Evolutionary conservation across 345 rosid species (phyloP).

Genomic region (Lumnitzera racemosa): DNA sequence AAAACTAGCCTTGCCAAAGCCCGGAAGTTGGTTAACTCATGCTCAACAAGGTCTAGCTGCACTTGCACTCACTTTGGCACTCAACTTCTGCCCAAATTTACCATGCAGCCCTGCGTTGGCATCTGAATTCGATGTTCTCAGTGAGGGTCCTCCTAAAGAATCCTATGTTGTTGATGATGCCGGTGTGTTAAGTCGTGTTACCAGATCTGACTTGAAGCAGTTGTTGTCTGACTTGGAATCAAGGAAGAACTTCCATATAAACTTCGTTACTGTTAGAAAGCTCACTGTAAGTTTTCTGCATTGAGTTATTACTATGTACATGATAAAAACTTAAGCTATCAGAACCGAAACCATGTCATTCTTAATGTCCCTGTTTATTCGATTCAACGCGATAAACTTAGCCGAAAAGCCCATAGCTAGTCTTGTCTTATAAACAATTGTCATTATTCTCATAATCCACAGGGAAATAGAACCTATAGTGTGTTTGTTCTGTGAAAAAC

Average conservation of each 20-base stretch:
- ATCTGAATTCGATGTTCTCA: slow-evolving; percentile 82
- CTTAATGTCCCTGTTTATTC: no score
- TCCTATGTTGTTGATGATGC: slow-evolving; percentile 85
- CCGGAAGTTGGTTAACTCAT: slow-evolving; percentile 43
- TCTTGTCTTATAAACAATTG: no score
- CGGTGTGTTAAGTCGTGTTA: slow-evolving; percentile 85
- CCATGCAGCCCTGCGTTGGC: slow-evolving; percentile 54
- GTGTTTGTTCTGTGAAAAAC: no score
- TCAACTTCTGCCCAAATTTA: slow-evolving; percentile 60
- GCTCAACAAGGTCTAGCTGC: slow-evolving; percentile 83
- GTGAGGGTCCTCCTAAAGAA: slow-evolving; percentile 83
- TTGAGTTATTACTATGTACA: slow-evolving; percentile 2
- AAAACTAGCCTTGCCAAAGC: slow-evolving; percentile 21
- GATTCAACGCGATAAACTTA: no score
- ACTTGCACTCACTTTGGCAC: slow-evolving; percentile 66
- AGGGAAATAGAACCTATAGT: no score
- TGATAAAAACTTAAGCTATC: no score
- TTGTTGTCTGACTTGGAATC: slow-evolving; percentile 89
- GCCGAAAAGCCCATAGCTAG: no score
- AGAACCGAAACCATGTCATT: no score
- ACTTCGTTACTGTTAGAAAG: slow-evolving; percentile 85
- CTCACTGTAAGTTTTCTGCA: slow-evolving; percentile 56
- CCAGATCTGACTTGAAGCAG: slow-evolving; percentile 71
- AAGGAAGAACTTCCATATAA: slow-evolving; percentile 64
- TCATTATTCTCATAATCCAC: no score